A percentile compares a stretch with the other conserved stretches of the same genome.
Conservation (phyloP, 768 basidiomycete genomes). For the Lactifluus volemus region DNA sequence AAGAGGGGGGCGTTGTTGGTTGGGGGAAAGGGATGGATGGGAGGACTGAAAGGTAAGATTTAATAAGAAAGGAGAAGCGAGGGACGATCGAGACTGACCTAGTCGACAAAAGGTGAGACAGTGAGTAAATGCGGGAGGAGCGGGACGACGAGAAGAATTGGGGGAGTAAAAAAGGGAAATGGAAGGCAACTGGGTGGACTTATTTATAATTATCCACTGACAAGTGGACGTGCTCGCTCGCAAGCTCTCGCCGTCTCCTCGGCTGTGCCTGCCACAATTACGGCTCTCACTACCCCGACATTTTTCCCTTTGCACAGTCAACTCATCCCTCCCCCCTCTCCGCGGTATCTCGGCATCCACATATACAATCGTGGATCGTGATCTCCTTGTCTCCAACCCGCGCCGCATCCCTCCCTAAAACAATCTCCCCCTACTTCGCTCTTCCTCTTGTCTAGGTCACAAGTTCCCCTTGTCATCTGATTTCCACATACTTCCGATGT, state of each 20-base stretch:
- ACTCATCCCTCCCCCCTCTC: conserved; percentile 6
- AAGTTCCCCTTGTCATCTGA: conserved; percentile 14
- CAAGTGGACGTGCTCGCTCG: background rate
- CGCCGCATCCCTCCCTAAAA: background rate
- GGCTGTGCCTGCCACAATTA: conserved; percentile 14
- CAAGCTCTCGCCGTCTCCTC: conserved; percentile 2
- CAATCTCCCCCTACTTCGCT: background rate
- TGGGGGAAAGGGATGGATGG: background rate
- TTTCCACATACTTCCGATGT: conserved; percentile 7
- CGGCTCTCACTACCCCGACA: conserved; percentile 1
- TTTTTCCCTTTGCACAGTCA: conserved; percentile 2
- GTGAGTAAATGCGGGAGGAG: background rate
- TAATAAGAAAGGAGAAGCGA: conserved; percentile 3
- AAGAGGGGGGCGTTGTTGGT: background rate
- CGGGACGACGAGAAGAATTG: conserved; percentile 11
- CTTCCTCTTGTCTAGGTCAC: conserved; percentile 6
- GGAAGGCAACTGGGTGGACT: conserved; percentile 5
- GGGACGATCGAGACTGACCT: conserved; percentile 12
- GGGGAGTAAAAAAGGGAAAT: conserved; percentile 18
- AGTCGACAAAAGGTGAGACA: conserved; percentile 7
- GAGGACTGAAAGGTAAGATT: background rate
- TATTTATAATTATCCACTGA: conserved; percentile 9
- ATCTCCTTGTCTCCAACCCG: background rate
- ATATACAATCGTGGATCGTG: conserved; percentile 7
- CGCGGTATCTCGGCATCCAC: conserved; percentile 14